Evolutionary conservation across 495 filamentous ascomycete genomes (phyloP).

Genomic region (Glonium stellatum): DNA sequence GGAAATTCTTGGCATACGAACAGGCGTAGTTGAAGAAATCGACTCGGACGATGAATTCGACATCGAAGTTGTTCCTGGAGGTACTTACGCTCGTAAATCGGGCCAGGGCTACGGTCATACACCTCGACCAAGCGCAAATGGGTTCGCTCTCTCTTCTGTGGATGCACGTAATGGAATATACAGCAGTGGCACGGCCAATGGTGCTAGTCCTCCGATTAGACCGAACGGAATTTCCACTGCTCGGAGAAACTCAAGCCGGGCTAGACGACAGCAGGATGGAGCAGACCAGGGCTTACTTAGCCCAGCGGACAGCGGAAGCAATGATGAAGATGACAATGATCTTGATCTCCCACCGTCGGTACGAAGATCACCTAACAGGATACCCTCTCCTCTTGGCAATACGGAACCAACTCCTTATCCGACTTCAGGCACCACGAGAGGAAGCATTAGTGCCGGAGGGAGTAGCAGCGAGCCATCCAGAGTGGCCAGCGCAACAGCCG

Average conservation of each 20-base stretch:
- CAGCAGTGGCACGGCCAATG: slow-evolving; percentile 45
- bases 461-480: slow-evolving; percentile 30
- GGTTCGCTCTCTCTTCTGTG: slow-evolving; percentile 46
- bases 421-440: slow-evolving; percentile 26
- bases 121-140: slow-evolving; percentile 54
- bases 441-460: slow-evolving; percentile 26
- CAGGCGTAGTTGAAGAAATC: slow-evolving; percentile 90
- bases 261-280: slow-evolving; percentile 40
- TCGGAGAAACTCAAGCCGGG: slow-evolving; percentile 44
- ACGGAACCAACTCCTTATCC: slow-evolving; percentile 26
- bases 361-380: slow-evolving; percentile 28
- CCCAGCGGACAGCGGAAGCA: slow-evolving; percentile 50
- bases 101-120: slow-evolving; percentile 64
- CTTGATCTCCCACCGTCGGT: slow-evolving; percentile 45
- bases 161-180: slow-evolving; percentile 42
- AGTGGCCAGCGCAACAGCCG: slow-evolving; percentile 49
- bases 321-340: slow-evolving; percentile 51
- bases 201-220: slow-evolving; percentile 42
- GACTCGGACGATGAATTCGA: slow-evolving; percentile 98
- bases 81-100: slow-evolving; percentile 59
- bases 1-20: slow-evolving; percentile 88
- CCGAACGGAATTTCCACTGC: slow-evolving; percentile 41
- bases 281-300: slow-evolving; percentile 61
- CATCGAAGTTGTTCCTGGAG: slow-evolving; percentile 74
- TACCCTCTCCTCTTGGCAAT: slow-evolving; percentile 20